These are phyloP conservation scores for Coemansia sp. DNA, from an alignment of 371 early-diverging fungal genomes.

Conservation along the genomic window DNA sequence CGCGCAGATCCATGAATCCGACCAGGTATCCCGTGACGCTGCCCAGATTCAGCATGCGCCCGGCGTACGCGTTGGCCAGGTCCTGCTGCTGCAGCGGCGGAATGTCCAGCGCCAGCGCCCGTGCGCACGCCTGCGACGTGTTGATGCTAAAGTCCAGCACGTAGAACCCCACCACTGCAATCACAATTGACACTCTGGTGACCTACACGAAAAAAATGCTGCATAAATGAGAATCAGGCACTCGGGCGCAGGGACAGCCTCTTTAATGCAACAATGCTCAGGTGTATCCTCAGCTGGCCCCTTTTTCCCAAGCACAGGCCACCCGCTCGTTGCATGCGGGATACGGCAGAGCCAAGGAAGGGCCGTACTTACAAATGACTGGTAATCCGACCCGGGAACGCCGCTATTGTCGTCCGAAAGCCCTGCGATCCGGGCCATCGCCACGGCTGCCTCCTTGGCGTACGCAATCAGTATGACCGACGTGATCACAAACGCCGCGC, in stretches of 20 bases:
- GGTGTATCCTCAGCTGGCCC: neutral
- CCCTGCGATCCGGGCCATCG: constrained; percentile 8
- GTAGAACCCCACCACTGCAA: constrained; percentile 84
- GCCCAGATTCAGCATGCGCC: constrained; percentile 85
- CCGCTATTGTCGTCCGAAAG: constrained; percentile 3
- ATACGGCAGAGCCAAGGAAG: constrained; percentile 52
- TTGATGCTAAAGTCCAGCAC: constrained; percentile 92
- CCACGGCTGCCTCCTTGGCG: constrained; percentile 32
- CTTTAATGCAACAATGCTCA: neutral
- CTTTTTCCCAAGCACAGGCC: constrained; percentile 8
- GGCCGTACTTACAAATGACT: constrained; percentile 54
- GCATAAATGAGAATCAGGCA: constrained; percentile 10
- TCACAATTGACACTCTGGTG: constrained; percentile 25
- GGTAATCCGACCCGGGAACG: constrained; percentile 21
- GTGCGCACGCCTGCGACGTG: constrained; percentile 79
- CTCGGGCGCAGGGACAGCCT: neutral
- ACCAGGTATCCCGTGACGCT: constrained; percentile 85
- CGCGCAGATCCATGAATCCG: constrained; percentile 79
- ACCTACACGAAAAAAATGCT: constrained; percentile 19
- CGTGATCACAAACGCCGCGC: constrained; percentile 67
- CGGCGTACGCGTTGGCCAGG: constrained; percentile 83
- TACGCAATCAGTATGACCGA: constrained; percentile 43
- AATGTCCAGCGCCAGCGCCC: constrained; percentile 88
- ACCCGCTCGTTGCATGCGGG: neutral
- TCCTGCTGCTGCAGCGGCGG: constrained; percentile 83